Base-by-base conservation (phyloP, 2,329 filamentous ascomycete genomes). In the Xylariaceae sp. region DNA sequence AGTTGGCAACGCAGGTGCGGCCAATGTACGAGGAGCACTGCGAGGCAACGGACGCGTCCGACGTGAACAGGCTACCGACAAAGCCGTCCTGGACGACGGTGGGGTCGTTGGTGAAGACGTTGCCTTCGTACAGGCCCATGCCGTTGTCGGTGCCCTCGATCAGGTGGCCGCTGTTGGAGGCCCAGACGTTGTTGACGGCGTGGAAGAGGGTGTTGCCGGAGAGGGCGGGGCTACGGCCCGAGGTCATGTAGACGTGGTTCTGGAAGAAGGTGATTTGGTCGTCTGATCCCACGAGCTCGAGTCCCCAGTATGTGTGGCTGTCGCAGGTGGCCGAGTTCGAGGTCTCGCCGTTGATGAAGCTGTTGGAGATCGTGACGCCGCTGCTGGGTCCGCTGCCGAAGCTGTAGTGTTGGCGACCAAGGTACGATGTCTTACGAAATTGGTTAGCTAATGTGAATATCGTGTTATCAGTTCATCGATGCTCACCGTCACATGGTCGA, bases 121-220 rank as follows among this genome's bases (percentile, higher is more conserved):
- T 56, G 4, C 56, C 57, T 30, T 61, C 56, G 29, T 53, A 57
- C 3, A 61, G 47, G 16, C 53, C 57, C 38, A 48, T 50, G 13
- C 48, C 57, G 9, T 19, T 34, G 1, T 40, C 38, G 2, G 44
- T 47, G 4, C 56, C 56, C 44, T 61, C 56, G 17, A 61, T 47
- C 3, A 50, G 45, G 35, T 61, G 58, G 4, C 58, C 57, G 9
- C 51, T 52, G 35, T 47, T 55, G 15, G 52, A 51, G 8, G 38
- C 19, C 53, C 55, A 61, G 3, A 60, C 53, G 31, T 55, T 61
- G 49, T 60, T 61, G 26, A 60, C 53, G 3, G 57, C 56, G 41
- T 61, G 57, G 39, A 61, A 51, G 34, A 60, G 51, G 1, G 56
- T 57, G 13, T 43, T 52, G 15, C 54, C 53, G n/a, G 49, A 55